Evolutionary conservation across 2,329 filamentous ascomycete species (phyloP).

Genomic region (Colletotrichum sp.): DNA sequence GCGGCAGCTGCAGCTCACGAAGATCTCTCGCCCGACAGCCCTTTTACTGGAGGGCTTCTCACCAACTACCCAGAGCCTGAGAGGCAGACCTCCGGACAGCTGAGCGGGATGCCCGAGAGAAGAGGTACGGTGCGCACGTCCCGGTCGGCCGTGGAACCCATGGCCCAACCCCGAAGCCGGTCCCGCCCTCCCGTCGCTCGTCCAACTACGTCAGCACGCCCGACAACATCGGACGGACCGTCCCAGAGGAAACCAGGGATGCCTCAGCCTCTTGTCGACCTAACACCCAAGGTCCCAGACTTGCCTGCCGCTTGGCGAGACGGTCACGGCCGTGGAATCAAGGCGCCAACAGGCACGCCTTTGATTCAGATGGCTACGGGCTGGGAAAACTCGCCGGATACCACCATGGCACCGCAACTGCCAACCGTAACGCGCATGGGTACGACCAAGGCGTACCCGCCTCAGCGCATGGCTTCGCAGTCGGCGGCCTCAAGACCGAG

Average conservation of each 20-base stretch:
- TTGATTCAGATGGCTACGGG: constrained; percentile 51
- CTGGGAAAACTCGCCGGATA: constrained; percentile 8
- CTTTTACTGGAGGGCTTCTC: constrained; percentile 41
- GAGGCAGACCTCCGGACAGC: constrained; percentile 37
- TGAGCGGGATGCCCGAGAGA: constrained; percentile 38
- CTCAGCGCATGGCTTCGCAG: constrained; percentile 18
- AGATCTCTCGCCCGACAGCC: constrained; percentile 1
- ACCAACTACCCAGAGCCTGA: constrained; percentile 36
- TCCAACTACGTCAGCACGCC: constrained; percentile 28
- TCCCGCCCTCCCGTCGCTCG: constrained; percentile 20
- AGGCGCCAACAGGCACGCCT: constrained; percentile 42
- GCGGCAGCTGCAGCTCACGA: constrained; percentile 21
- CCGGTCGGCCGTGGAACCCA: constrained; percentile 15
- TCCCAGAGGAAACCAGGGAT: constrained; percentile 30
- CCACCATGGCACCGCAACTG: constrained; percentile 4
- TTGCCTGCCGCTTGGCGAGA: constrained; percentile 62
- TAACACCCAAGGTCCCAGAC: constrained; percentile 68
- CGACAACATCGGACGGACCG: constrained; percentile 19
- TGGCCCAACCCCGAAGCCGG: constrained; percentile 15
- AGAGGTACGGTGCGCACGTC: constrained; percentile 38
- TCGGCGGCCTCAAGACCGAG: constrained; percentile 10
- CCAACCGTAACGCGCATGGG: constrained; percentile 14
- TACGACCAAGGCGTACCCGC: constrained; percentile 14
- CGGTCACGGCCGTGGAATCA: constrained; percentile 54
- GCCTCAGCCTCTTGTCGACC: constrained; percentile 69